Evolutionary conservation across 2,329 filamentous ascomycete genomes (phyloP), one percentile per base, ranked within the genome.

Genomic region (Arthrobotrys iridis): DNA sequence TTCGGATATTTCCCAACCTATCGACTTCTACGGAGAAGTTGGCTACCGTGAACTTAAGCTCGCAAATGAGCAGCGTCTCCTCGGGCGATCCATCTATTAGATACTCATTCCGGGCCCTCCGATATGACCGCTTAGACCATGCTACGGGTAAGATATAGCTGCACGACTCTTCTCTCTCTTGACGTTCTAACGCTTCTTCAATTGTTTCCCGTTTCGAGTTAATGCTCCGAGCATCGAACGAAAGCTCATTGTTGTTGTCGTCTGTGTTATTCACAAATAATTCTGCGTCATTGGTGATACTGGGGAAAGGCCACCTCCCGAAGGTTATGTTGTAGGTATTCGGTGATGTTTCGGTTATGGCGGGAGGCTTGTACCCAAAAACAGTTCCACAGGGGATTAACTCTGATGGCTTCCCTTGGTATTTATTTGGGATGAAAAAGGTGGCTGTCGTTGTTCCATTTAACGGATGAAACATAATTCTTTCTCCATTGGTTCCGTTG

Each of bases 21-120:
- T 71, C 66, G 1, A 71, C 66, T n/a, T 55, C 37, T n/a, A 71
- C 45, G 1, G 33, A 15, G 13, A 71, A 63, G 26, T 63, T 71
- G 22, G 57, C 57, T 8, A 33, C 33, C 7, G 26, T 57, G 15
- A 63, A 11, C 33, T 58, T 62, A 4, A 58, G 57, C n/a, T 63
- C 11, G n/a, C 66, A 63, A 28, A 71, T 37, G 2, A 71, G 35
- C 7, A 71, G 10, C 6, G 46, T 57, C 28, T 71, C 26, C 2
- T 70, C 13, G 4, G 65, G 65, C 22, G 13, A 13, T 4, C 15
- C 41, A 15, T 22, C 18, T 0, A 50, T 20, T 2, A 30, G 8
- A 41, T 70, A 60, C 4, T 15, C 20, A 0, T 33, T 20, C 18
- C 3, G 4, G n/a, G 11, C 10, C 13, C 41, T 41, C 3, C 28